A percentile compares a stretch with the other conserved stretches of the same genome.
These are phyloP conservation scores for Kodamaea derodonti DNA, from an alignment of 1,139 yeast species.

Conservation along the genomic window DNA sequence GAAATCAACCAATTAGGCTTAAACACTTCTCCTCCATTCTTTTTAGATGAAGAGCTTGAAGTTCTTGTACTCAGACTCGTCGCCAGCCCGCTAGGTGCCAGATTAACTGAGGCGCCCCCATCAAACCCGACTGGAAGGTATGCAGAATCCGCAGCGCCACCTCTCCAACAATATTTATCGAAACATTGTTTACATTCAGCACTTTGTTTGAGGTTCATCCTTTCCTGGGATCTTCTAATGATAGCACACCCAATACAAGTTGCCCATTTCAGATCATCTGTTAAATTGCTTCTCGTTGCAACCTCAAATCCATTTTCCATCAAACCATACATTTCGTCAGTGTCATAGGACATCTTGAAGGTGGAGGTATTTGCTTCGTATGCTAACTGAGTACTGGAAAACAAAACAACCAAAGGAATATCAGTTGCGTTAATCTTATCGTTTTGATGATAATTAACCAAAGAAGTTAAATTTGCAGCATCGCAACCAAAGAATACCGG, in stretches of 20 bases:
- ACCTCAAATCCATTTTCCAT: slow-evolving; percentile 41
- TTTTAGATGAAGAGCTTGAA: not conserved
- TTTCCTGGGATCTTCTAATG: slow-evolving; percentile 40
- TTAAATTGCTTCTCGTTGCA: slow-evolving; percentile 30
- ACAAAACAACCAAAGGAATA: slow-evolving; percentile 38
- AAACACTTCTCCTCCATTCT: not conserved
- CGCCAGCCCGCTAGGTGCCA: not conserved
- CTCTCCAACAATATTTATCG: slow-evolving; percentile 37
- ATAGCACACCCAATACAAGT: slow-evolving; percentile 47
- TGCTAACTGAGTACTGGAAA: slow-evolving; percentile 32
- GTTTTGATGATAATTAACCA: slow-evolving; percentile 27
- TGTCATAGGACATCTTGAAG: slow-evolving; percentile 36
- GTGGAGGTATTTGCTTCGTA: slow-evolving; percentile 38
- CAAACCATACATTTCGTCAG: slow-evolving; percentile 27
- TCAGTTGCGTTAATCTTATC: slow-evolving; percentile 28
- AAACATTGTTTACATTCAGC: slow-evolving; percentile 41
- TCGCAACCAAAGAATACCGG: slow-evolving; percentile 46
- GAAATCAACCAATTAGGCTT: not conserved
- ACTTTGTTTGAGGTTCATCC: slow-evolving; percentile 33
- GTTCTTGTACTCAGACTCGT: not conserved
- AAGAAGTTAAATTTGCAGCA: slow-evolving; percentile 23
- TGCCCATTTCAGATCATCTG: slow-evolving; percentile 37
- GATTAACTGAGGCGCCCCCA: slow-evolving; percentile 1
- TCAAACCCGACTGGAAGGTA: slow-evolving; percentile 9
- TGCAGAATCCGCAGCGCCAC: slow-evolving; percentile 21